These are phyloP conservation scores for Nectriaceae sp. DNA, from an alignment of 2,329 filamentous ascomycete genomes.

Conservation along the genomic window DNA sequence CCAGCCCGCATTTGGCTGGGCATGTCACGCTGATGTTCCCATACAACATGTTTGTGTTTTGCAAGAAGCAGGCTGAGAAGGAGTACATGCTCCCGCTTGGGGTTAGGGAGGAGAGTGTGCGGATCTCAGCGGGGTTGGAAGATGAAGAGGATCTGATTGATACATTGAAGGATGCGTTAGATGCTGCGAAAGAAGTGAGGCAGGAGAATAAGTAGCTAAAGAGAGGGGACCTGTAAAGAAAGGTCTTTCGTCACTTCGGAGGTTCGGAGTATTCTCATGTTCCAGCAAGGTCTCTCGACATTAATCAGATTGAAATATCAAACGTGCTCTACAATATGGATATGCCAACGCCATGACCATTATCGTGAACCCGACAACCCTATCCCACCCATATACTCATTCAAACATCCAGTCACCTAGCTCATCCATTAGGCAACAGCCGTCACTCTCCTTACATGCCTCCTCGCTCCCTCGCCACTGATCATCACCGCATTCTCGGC, in stretches of 20 bases:
- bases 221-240: too few relatives aligned
- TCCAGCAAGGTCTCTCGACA: not conserved
- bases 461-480: constrained; percentile 80
- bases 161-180: constrained; percentile 37
- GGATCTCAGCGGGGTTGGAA: constrained; percentile 52
- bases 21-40: constrained; percentile 51
- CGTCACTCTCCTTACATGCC: constrained; percentile 76
- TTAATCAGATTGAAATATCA: constrained; percentile 16
- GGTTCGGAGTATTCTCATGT: too few relatives aligned
- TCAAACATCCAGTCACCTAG: constrained; percentile 16
- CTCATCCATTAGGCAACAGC: constrained; percentile 15
- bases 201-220: not conserved
- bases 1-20: constrained; percentile 56
- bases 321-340: constrained; percentile 13
- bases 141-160: constrained; percentile 43
- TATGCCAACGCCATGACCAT: constrained; percentile 27
- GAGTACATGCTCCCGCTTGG: constrained; percentile 41
- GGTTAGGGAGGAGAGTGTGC: constrained; percentile 41
- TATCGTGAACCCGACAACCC: constrained; percentile 9
- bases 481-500: constrained; percentile 82
- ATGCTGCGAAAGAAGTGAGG: constrained; percentile 15
- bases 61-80: constrained; percentile 38
- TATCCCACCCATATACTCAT: constrained; percentile 23
- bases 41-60: constrained; percentile 48
- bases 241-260: too few relatives aligned